Conservation (phyloP, 2,329 filamentous ascomycete species). For the Volutella citrinella region DNA sequence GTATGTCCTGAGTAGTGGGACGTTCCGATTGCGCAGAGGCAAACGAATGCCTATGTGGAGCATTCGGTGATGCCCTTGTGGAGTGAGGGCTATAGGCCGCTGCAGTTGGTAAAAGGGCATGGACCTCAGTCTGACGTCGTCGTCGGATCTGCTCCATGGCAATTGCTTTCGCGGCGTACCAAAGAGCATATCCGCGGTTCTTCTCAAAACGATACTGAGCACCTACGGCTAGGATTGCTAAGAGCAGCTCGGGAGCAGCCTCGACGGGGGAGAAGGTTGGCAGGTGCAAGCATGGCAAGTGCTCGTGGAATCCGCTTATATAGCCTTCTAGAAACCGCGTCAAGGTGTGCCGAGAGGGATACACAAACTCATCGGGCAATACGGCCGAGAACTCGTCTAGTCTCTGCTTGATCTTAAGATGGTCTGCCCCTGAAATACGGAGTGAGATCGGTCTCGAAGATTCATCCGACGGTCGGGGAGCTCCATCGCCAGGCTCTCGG, state of each 20-base stretch:
- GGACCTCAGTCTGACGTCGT: conserved; percentile 54
- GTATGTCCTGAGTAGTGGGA: conserved; percentile 55
- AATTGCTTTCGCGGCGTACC: conserved; percentile 59
- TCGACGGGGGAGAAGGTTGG: conserved; percentile 62
- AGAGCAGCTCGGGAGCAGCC: conserved; percentile 64
- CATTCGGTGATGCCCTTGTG: conserved; percentile 55
- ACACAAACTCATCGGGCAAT: conserved; percentile 59
- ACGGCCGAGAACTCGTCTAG: conserved; percentile 60
- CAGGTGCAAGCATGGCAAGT: conserved; percentile 61
- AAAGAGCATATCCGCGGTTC: conserved; percentile 56
- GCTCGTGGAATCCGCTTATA: conserved; percentile 62
- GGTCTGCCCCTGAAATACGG: conserved; percentile 53
- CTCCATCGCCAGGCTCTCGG: conserved; percentile 44
- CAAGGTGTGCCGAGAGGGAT: conserved; percentile 67
- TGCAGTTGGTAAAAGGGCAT: conserved; percentile 53
- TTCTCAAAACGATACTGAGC: conserved; percentile 64
- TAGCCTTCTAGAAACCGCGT: conserved; percentile 69
- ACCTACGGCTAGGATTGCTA: conserved; percentile 66
- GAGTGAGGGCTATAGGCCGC: conserved; percentile 60
- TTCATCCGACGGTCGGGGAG: conserved; percentile 30
- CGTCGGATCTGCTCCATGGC: conserved; percentile 57
- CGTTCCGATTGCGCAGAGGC: conserved; percentile 56
- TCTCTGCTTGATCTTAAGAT: conserved; percentile 55
- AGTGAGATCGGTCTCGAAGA: conserved; percentile 32
- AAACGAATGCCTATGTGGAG: conserved; percentile 56